Evolutionary conservation across 495 filamentous ascomycete species (phyloP), one percentile per base, ranked within the genome.

Genomic region (Podospora bellae-mahoneyi): DNA sequence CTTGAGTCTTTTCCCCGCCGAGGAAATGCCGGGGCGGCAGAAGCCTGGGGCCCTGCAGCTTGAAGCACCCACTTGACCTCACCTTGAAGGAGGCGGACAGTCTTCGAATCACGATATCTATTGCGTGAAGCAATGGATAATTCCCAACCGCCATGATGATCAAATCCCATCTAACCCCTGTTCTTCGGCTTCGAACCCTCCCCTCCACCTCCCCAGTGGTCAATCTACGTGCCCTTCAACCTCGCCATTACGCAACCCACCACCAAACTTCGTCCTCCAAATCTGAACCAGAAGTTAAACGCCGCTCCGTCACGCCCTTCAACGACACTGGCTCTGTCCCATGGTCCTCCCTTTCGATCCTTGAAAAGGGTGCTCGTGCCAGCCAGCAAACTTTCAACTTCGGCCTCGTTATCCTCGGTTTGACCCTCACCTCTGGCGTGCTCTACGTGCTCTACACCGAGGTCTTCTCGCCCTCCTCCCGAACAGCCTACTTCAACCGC

Each of bases 301-400:
- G 71, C 69, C 76, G 67, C 78, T 85, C 89, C 62, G 86, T 97
- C 20, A 94, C 92, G 3, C 86, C 94, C 1, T 84, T 90, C 71
- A 94, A 91, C 69, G 93, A 97, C 69, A 87, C 92, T 77, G 92
- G 92, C 15, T 83, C 87, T 73, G 88, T 94, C 13, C 85, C 86
- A 55, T 98, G 95, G 95, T 78, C 81, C 0, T 84, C 94, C 30
- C 84, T 99, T 39, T 91, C 87, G 15, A 76, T 79, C 0, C 75
- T 81, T 61, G 94, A 97, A 77, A 98, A 97, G 76, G 88, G 88
- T 6, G 89, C 89, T 62, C 88, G 96, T 56, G 91, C 94, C 27
- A 92, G 92, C 13, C 94, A 97, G 76, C 95, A 97, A 72, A 88
- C 90, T 15, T 89, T 95, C 78, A 98, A 97, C 81, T 87, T 97